Evolutionary conservation across 140 eudicot species (phyloP), one percentile per base, ranked within the genome.

Genomic region (Ambrosia hybrid): DNA sequence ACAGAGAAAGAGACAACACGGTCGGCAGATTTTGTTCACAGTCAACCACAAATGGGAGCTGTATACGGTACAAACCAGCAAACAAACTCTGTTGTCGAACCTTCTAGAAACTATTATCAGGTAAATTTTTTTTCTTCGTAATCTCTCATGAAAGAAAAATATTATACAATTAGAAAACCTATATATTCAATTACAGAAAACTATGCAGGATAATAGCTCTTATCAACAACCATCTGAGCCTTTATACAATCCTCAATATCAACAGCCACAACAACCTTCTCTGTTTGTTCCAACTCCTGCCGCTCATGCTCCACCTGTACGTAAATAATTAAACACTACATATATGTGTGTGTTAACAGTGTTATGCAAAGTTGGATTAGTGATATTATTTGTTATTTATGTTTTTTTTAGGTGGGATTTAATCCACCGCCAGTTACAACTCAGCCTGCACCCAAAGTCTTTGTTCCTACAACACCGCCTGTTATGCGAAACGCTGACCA

Each of bases 381-480:
- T 75, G 59, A 55, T 65, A 51, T 2, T 51, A 51, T 37, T 65
- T 53, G 13, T 41, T 16, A 9, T 46, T 65, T 68, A 2, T 66
- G 57, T 66, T 8, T 8, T 60, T 60, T 65, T 65, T 80, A 91
- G 96, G 79, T 73, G 51, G 91, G 72, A 53, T 87, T 87, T 65
- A 76, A 81, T 76, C 90, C 90, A 71, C 94, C 86, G 51, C 87
- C 93, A 11, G 83, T 75, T 51, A 76, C 81, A 65, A 64, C 86
- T 72, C 98, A 89, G 81, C 88, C 97, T 72, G 78, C 91, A 17
- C 83, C 77, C 16, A 93, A 77, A 79, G 79, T 86, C 21, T 93
- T 93, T 71, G 83, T 83, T 64, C 97, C 98, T 33, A 52, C 89
- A 51, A 84, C 93, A 65, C 86, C 89, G 11, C 93, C 93, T 43